Conservation (phyloP, 306 rosid species). For the Urtica urens region DNA sequence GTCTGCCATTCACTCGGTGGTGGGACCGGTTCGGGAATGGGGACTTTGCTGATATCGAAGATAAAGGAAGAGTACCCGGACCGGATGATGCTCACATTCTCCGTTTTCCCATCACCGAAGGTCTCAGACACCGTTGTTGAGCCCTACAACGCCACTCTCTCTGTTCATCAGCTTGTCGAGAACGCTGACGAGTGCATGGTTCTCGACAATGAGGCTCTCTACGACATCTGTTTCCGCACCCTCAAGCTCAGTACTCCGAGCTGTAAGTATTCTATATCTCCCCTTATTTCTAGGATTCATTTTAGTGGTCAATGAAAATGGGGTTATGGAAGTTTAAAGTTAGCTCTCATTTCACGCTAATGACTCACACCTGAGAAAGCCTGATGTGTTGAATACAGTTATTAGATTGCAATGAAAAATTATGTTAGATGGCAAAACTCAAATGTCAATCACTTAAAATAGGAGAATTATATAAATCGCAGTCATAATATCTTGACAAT, state of each 20-base stretch:
- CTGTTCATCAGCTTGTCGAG: slow-evolving; percentile 55
- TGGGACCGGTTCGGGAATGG: slow-evolving; percentile 63
- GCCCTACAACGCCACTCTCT: slow-evolving; percentile 53
- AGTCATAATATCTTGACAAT: too few species aligned
- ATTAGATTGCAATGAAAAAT: too few species aligned
- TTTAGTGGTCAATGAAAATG: background rate
- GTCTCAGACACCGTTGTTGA: slow-evolving; percentile 57
- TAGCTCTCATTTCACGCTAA: too few species aligned
- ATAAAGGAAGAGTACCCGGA: slow-evolving; percentile 58
- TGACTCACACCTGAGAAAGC: too few species aligned
- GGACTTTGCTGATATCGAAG: slow-evolving; percentile 49
- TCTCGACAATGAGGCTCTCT: slow-evolving; percentile 51
- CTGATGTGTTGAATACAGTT: too few species aligned
- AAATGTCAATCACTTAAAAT: too few species aligned
- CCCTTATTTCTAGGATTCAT: background rate
- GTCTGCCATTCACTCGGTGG: slow-evolving; percentile 62
- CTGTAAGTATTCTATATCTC: slow-evolving; percentile 28
- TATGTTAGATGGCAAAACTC: too few species aligned
- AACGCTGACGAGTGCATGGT: slow-evolving; percentile 64
- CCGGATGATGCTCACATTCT: slow-evolving; percentile 58
- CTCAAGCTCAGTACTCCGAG: slow-evolving; percentile 54
- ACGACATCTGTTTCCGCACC: slow-evolving; percentile 51
- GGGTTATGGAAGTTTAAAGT: too few species aligned
- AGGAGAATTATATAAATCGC: too few species aligned
- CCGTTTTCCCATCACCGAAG: slow-evolving; percentile 54